Percentiles rank a stretch among this genome's conserved stretches.
Conservation (phyloP, 371 early-diverging fungal genomes). For the Coemansia sp. region DNA sequence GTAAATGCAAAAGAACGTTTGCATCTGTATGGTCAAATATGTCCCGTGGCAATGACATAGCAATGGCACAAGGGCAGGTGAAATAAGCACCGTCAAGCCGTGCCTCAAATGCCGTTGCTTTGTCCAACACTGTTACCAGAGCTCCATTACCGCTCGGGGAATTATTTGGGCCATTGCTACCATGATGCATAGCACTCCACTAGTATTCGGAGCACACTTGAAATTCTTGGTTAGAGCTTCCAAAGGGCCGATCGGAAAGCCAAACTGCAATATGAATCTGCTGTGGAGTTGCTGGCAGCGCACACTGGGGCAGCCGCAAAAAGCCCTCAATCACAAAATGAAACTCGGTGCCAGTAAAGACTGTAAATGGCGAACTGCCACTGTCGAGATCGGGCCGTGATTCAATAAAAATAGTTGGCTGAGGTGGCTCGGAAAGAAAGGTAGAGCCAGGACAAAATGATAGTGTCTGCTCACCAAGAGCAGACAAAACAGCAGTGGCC, state of each 20-base stretch:
- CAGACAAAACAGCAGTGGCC: neutral
- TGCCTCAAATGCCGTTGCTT: slow-evolving; percentile 28
- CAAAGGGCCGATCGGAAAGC: slow-evolving; percentile 11
- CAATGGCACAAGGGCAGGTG: slow-evolving; percentile 31
- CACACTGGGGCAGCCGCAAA: slow-evolving; percentile 13
- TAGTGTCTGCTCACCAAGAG: neutral
- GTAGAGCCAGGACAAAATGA: slow-evolving; percentile 25
- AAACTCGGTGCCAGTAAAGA: slow-evolving; percentile 38
- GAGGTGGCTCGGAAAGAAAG: slow-evolving; percentile 26
- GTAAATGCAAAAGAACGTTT: slow-evolving; percentile 12
- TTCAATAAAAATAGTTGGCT: slow-evolving; percentile 27
- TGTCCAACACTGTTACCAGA: slow-evolving; percentile 5
- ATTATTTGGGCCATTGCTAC: neutral
- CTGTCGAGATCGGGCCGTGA: slow-evolving; percentile 34
- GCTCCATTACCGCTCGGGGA: neutral
- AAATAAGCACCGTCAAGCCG: slow-evolving; percentile 34
- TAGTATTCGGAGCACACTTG: slow-evolving; percentile 10
- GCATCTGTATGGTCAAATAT: slow-evolving; percentile 25
- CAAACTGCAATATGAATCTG: slow-evolving; percentile 16
- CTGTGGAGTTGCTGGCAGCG: neutral
- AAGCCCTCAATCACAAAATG: slow-evolving; percentile 43
- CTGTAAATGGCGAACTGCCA: slow-evolving; percentile 9
- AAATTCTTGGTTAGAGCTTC: slow-evolving; percentile 12
- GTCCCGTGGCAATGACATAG: slow-evolving; percentile 25
- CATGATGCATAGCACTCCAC: neutral